A percentile compares a stretch with the other conserved stretches of the same genome.
phyloP scores from a whole-genome alignment of 2,329 filamentous ascomycete species.

The Fusarium sp. region DNA sequence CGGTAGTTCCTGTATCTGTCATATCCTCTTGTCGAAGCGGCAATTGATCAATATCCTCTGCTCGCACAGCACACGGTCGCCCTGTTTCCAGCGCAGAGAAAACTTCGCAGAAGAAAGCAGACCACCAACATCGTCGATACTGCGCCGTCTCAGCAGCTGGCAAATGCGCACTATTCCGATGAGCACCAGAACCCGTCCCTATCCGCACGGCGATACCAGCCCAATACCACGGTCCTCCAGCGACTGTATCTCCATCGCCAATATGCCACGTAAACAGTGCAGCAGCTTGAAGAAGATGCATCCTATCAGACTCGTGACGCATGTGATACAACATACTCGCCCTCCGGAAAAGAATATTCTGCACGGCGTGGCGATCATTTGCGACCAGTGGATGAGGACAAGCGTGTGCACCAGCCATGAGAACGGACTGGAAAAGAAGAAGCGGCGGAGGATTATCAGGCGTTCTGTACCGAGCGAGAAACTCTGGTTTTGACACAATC shows the following conservation, averaged over 20 bases:
- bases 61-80: constrained; percentile 38
- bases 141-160: constrained; percentile 39
- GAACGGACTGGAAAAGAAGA: constrained; percentile 36
- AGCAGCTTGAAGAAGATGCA: constrained; percentile 42
- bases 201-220: constrained; percentile 41
- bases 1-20: constrained; percentile 19
- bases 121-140: constrained; percentile 44
- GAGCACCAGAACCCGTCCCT: constrained; percentile 35
- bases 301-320: constrained; percentile 42
- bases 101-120: constrained; percentile 41
- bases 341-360: constrained; percentile 41
- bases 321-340: constrained; percentile 45
- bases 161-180: constrained; percentile 36
- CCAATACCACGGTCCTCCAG: constrained; percentile 44
- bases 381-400: constrained; percentile 41
- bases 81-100: constrained; percentile 40
- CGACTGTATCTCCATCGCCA: constrained; percentile 39
- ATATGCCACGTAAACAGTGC: constrained; percentile 43
- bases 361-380: constrained; percentile 42
- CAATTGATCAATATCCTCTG: constrained; percentile 42
- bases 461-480: constrained; percentile 36
- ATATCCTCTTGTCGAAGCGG: constrained; percentile 39
- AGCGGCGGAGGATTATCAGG: constrained; percentile 40
- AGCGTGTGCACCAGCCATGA: constrained; percentile 43
- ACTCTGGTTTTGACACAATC: constrained; percentile 41